These are phyloP conservation scores for Candida verbasci DNA, from an alignment of 805 yeast genomes.

Conservation along the genomic window DNA sequence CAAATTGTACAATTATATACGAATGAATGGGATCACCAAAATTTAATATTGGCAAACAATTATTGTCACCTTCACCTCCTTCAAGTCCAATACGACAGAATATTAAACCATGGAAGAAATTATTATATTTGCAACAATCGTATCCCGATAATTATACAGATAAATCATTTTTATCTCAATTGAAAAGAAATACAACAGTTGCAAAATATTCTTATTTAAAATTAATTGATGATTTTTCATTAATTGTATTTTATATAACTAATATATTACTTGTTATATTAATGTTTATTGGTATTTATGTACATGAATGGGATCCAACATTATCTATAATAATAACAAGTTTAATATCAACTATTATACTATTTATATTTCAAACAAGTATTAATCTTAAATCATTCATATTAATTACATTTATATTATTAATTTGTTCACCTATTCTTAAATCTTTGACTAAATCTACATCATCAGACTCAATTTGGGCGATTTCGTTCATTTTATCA, in stretches of 20 bases:
- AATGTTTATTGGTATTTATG: constrained; percentile 61
- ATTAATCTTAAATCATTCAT: constrained; percentile 56
- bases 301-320: constrained; percentile 46
- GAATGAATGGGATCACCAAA: no score
- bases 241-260: constrained; percentile 63
- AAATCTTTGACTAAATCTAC: constrained; percentile 85
- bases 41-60: not conserved
- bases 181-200: constrained; percentile 73
- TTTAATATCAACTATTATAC: constrained; percentile 28
- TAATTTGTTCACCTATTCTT: constrained; percentile 84
- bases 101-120: constrained; percentile 73
- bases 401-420: constrained; percentile 63
- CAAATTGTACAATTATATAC: not conserved
- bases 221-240: constrained; percentile 66
- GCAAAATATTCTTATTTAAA: constrained; percentile 59
- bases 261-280: constrained; percentile 60
- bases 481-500: constrained; percentile 75
- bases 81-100: not conserved
- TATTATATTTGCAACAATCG: constrained; percentile 78
- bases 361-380: constrained; percentile 11
- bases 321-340: constrained; percentile 31
- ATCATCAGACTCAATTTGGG: constrained; percentile 94
- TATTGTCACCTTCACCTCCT: not conserved
- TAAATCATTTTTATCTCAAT: constrained; percentile 70
- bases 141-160: constrained; percentile 93